Evolutionary conservation across 2,329 filamentous ascomycete genomes (phyloP).

Genomic region (Aspergillus neotritici): DNA sequence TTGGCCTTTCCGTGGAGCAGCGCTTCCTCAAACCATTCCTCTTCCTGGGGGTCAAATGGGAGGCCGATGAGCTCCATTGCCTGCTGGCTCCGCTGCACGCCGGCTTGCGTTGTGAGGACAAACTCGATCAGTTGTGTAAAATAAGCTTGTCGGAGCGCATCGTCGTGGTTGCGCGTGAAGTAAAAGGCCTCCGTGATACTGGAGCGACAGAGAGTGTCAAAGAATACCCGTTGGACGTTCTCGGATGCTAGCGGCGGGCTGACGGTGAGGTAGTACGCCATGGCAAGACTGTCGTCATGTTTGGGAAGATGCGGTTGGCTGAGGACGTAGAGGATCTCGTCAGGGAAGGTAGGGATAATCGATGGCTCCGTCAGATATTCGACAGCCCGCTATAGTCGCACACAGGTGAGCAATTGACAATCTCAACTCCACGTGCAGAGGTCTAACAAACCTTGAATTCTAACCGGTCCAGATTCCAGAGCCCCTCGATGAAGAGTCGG

Average conservation of each 20-base stretch:
- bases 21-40: slow-evolving; percentile 67
- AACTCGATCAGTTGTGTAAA: slow-evolving; percentile 61
- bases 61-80: slow-evolving; percentile 67
- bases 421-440: neutral
- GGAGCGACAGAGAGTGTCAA: slow-evolving; percentile 61
- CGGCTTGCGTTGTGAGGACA: slow-evolving; percentile 45
- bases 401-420: slow-evolving; percentile 8
- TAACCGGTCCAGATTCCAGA: slow-evolving; percentile 72
- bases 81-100: slow-evolving; percentile 45
- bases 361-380: slow-evolving; percentile 74
- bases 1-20: slow-evolving; percentile 61
- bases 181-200: slow-evolving; percentile 68
- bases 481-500: slow-evolving; percentile 71
- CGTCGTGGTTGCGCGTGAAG: slow-evolving; percentile 62
- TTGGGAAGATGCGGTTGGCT: slow-evolving; percentile 54
- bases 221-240: slow-evolving; percentile 60
- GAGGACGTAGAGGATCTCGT: slow-evolving; percentile 70
- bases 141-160: slow-evolving; percentile 56
- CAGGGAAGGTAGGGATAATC: slow-evolving; percentile 71
- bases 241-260: slow-evolving; percentile 64
- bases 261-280: slow-evolving; percentile 73
- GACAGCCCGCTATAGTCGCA: slow-evolving; percentile 53
- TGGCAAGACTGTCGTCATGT: slow-evolving; percentile 58
- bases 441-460: slow-evolving; percentile 54
- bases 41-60: slow-evolving; percentile 65